Conservation (phyloP, 225 moss, liverwort and hornwort genomes). For the Neckera pumila region DNA sequence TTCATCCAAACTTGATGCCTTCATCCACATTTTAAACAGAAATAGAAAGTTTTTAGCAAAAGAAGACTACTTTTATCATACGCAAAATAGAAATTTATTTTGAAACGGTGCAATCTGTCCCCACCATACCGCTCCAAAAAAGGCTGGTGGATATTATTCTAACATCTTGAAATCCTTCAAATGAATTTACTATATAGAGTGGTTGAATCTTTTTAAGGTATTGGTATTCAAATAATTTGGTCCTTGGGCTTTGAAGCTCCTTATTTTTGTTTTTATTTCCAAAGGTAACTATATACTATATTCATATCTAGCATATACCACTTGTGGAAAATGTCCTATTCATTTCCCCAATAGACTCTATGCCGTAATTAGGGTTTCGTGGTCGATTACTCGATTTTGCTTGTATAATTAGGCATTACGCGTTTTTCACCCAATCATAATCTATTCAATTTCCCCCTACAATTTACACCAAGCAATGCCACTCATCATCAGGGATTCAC, state of each 20-base stretch:
- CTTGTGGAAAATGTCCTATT: neutral
- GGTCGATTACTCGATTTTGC: rapidly evolving
- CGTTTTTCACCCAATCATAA: neutral
- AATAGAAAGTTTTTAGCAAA: no score
- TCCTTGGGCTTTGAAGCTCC: neutral
- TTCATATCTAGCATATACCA: rapidly evolving
- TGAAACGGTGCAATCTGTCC: neutral
- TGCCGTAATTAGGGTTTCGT: neutral
- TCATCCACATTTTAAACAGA: no score
- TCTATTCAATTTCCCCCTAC: neutral
- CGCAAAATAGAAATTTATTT: neutral
- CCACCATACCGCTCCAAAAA: neutral
- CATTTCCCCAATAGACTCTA: rapidly evolving
- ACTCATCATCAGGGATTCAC: rapidly evolving
- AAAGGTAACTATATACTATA: rapidly evolving
- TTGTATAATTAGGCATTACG: rapidly evolving
- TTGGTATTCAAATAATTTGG: neutral
- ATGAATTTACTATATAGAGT: neutral
- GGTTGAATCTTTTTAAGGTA: neutral
- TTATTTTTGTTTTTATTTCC: neutral
- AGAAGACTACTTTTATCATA: no score
- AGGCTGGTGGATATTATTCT: rapidly evolving
- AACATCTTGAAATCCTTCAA: rapidly evolving
- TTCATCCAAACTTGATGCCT: no score
- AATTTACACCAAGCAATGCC: neutral